A percentile compares a stretch with the other conserved stretches of the same genome.
Evolutionary conservation across 108 stramenopile genomes (phyloP).

Genomic region (Cyclotella atomus): DNA sequence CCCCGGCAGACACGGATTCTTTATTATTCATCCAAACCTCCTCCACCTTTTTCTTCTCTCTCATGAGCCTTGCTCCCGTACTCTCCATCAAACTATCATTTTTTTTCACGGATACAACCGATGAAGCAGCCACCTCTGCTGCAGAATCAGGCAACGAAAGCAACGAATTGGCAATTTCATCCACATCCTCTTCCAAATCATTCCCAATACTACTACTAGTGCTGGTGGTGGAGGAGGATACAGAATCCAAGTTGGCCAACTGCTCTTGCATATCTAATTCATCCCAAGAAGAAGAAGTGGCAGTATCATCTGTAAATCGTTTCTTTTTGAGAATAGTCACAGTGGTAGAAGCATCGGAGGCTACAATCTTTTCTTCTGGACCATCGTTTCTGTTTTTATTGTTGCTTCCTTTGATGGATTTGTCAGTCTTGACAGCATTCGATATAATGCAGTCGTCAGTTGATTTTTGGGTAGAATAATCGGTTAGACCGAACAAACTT

Average conservation of each 20-base stretch:
- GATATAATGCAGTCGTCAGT: background rate
- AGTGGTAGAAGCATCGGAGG: background rate
- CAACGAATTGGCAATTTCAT: background rate
- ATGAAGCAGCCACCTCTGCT: too few species aligned
- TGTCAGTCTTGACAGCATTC: background rate
- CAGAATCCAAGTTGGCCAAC: background rate
- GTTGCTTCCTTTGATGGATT: background rate
- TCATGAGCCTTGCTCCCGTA: background rate
- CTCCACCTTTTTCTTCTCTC: too few species aligned
- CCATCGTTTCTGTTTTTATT: background rate
- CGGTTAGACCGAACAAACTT: background rate
- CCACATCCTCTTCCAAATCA: background rate
- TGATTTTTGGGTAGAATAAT: background rate
- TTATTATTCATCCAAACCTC: too few species aligned
- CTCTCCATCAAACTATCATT: background rate
- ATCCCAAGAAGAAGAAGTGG: background rate
- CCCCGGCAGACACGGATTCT: too few species aligned
- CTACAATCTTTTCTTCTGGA: background rate
- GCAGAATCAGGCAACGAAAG: background rate
- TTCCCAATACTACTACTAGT: too few species aligned
- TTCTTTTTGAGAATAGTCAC: constrained; percentile 7
- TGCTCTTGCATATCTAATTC: background rate
- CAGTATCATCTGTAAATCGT: background rate
- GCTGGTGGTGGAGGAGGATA: background rate
- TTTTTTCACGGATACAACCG: too few species aligned